Conservation (phyloP, 2,329 filamentous ascomycete species). For the Colletotrichum noveboracense region DNA sequence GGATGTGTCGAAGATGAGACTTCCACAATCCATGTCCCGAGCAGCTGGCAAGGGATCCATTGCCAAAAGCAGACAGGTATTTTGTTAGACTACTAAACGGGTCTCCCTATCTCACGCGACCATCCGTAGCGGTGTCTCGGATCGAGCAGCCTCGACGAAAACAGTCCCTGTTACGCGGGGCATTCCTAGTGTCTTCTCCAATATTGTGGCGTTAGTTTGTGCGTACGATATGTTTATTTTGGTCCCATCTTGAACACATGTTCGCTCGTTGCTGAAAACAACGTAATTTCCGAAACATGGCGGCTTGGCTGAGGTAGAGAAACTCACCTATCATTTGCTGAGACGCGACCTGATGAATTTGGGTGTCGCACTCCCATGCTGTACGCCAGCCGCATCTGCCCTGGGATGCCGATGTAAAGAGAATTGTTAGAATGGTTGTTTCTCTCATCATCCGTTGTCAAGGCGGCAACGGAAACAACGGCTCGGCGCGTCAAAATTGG, state of each 20-base stretch:
- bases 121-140: neutral
- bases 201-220: neutral
- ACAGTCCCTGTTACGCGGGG: neutral
- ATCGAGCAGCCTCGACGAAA: neutral
- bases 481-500: neutral
- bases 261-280: neutral
- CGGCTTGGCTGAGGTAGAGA: neutral
- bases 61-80: neutral
- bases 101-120: neutral
- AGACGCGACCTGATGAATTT: neutral
- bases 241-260: neutral
- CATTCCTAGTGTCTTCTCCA: neutral
- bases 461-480: neutral
- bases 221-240: neutral
- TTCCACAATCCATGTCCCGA: neutral
- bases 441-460: neutral
- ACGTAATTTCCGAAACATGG: neutral
- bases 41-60: neutral
- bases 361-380: neutral
- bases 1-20: neutral
- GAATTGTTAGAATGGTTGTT: neutral
- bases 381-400: neutral
- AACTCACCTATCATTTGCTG: neutral
- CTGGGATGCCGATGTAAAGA: accelerated
- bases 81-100: neutral